Base-by-base conservation (phyloP, 2,329 filamentous ascomycete species). In the Pseudogymnoascus sp. region DNA sequence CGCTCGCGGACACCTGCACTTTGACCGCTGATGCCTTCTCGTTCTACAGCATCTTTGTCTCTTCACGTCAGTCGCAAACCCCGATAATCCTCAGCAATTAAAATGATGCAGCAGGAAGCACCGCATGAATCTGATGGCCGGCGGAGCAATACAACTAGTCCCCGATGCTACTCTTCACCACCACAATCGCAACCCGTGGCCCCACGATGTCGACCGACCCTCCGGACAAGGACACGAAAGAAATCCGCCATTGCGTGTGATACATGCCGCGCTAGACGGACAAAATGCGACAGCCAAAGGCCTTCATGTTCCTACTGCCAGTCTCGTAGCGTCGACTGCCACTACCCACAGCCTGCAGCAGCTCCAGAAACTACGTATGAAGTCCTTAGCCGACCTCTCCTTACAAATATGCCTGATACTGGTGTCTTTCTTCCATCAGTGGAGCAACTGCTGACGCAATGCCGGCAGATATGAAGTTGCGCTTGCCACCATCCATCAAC, bases 221-320 rank as follows among this genome's bases (percentile, higher is more conserved):
- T 48, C 13, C 43, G 43, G 11, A 48, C 43, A 48, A 45, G 43
- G 13, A 21, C 60, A 6, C 63, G 66, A 37, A 66, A 64, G 54
- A 57, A 66, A 61, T 31, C 65, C 41, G 37, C 63, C 6, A 54
- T 67, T 19, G 68, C 68, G 14, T 70, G 68, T 63, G 62, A 68
- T 25, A 43, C 60, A 7, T 70, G 68, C 57, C 64, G 68, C 10
- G 60, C 65, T 23, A 64, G 67, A 36, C 62, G 68, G 34, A 68
- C 67, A 31, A 70, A 69, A 64, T 70, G 68, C 62, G 68, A 70
- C 61, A 64, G 65, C n/a, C 65, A 64, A 37, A 63, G 63, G 61
- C 68, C 68, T 14, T 41, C 45, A 7, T 70, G 68, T 51, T 45
- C 61, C 36, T 64, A 62, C 16, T 70, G 68, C 34, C 62, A 41